Evolutionary conservation across 768 basidiomycete genomes (phyloP), one percentile per base, ranked within the genome.

Genomic region (Leucocoprinus leucothites): DNA sequence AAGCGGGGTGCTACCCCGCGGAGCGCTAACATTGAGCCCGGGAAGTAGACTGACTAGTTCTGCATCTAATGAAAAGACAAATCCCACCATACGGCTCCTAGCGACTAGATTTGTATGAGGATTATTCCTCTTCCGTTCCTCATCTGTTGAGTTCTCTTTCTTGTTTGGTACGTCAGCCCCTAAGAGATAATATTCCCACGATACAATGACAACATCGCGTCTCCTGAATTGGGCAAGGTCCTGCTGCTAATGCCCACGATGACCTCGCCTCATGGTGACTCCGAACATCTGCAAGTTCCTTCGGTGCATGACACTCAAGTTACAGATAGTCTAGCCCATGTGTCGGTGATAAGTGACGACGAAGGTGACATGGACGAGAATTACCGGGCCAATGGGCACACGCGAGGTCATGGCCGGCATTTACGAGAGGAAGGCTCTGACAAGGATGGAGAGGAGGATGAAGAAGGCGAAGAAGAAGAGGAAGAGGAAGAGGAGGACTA

Each of bases 381-480:
- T 6, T 38, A 31, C 35, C 35, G n/a, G 25, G 44, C 28, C 44
- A 48, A 48, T 47, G 38, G 38, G 9, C 16, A 38, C 16, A 4
- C 9, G 28, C 47, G 19, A 19, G 53, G 46, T 3, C 36, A 47
- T 24, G 43, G 31, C 48, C 4, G 16, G 31, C 28, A 16, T 26
- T 13, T 8, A 34, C 26, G 14, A 9, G 14, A 13, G 45, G 38
- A 36, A 16, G 26, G 22, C 34, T 44, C 22, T n/a, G 40, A 19
- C 11, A 57, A 56, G 24, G 48, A 40, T 13, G 58, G 57, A 35
- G 62, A 51, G 18, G 63, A 64, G 13, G 62, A 60, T n/a, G 65
- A 63, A 2, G 65, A 61, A 13, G 63, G 63, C 9, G 64, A 60
- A 0, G 70, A 66, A 2, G 64, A 65, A 1, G 67, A 68, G 1